phyloP scores from a whole-genome alignment of 352 stramenopile genomes.

The Phytophthora cactorum region DNA sequence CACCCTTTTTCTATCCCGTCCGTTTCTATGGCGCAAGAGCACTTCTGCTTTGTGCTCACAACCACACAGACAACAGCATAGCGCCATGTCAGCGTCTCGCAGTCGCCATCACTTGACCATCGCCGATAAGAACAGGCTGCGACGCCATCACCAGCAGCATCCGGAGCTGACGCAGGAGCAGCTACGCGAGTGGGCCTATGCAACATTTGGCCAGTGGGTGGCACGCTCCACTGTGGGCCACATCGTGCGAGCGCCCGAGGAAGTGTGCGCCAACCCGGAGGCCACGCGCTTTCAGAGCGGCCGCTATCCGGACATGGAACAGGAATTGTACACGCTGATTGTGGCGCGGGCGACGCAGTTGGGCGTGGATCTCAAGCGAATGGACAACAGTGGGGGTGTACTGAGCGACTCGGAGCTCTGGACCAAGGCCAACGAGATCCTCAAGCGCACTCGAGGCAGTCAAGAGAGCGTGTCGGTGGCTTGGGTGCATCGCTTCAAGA shows the following conservation, averaged over 20 bases:
- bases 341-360: constrained; percentile 3
- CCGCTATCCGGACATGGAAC: constrained; percentile 43
- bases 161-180: constrained; percentile 44
- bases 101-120: constrained; percentile 46
- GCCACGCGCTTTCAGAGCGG: constrained; percentile 43
- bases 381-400: constrained; percentile 8
- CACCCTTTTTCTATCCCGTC: neutral
- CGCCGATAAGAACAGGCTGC: constrained; percentile 39
- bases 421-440: constrained; percentile 45
- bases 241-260: constrained; percentile 34
- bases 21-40: constrained; percentile 12
- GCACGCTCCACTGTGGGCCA: constrained; percentile 40
- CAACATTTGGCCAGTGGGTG: constrained; percentile 35
- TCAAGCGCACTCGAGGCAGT: constrained; percentile 29
- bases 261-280: constrained; percentile 35
- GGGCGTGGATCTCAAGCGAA: constrained; percentile 10
- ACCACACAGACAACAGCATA: constrained; percentile 27
- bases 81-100: constrained; percentile 8
- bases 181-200: constrained; percentile 37
- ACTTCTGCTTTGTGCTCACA: constrained; percentile 1
- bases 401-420: constrained; percentile 38
- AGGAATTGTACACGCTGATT: constrained; percentile 25
- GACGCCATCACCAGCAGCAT: constrained; percentile 24
- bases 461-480: constrained; percentile 32
- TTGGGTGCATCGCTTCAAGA: constrained; percentile 48